Evolutionary conservation across 108 stramenopile species (phyloP), one percentile per base, ranked within the genome.

Genomic region (Tribonema minus): DNA sequence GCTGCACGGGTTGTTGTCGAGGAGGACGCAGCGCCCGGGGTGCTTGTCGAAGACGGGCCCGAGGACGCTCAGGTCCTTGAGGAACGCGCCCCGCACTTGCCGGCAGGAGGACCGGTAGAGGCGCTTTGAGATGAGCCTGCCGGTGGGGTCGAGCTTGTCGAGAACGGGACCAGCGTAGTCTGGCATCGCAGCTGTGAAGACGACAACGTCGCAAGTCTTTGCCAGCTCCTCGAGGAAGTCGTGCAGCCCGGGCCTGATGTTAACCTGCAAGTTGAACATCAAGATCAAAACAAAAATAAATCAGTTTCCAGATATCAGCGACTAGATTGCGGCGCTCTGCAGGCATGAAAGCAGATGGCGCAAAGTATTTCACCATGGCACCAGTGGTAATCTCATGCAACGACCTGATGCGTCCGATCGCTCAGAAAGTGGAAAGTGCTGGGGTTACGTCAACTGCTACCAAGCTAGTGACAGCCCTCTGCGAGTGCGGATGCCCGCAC

Each of bases 171-270:
- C 71, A 0, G 83, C 83, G 38, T 84, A 84, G 74, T 75, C 82
- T 7, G 76, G 77, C 82, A 82, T 84, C 29, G 83, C 83, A 1
- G 83, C 83, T 4, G 83, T 84, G 60, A 84, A 84, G 2, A 83
- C 82, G 15, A 81, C 70, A 0, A 76, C 76, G 63, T 84, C 71
- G 70, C 64, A 72, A 25, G 65, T 69, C 6, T 71, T 26, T 7
- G 81, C 73, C 78, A 84, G 28, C 4, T 39, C 77, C 37, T 80
- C 81, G 3, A 84, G 82, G 37, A 83, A 84, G 7, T 36, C 76
- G 35, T 83, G 76, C 25, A 84, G 76, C 1, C 81, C 82, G 6
- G 83, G 83, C 33, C 83, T 28, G 35, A 75, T 72, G 68, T 84
- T 82, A 3, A 82, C 81, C 77, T 79, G 67, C 27, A n/a, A n/a